Percentiles rank a stretch among this genome's conserved stretches.
phyloP scores from a whole-genome alignment of 441 rosid species.

The Omphalea diandra region DNA sequence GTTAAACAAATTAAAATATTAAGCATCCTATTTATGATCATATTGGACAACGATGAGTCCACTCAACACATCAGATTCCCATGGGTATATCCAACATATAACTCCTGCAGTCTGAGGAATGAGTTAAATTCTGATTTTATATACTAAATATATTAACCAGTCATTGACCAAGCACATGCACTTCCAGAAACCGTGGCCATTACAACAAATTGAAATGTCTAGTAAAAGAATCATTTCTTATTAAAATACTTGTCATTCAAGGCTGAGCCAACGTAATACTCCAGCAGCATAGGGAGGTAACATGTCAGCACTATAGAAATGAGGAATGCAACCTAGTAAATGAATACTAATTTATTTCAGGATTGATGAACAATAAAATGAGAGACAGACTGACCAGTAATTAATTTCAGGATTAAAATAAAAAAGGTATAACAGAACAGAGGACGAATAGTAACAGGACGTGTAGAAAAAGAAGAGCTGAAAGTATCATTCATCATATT shows the following conservation, averaged over 20 bases:
- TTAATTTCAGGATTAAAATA: background rate
- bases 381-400: background rate
- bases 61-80: background rate
- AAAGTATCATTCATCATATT: background rate
- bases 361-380: background rate
- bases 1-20: background rate
- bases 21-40: background rate
- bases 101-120: background rate
- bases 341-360: background rate
- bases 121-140: constrained; percentile 5
- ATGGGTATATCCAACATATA: background rate
- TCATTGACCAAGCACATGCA: background rate
- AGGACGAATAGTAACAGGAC: background rate
- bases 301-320: background rate
- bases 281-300: background rate
- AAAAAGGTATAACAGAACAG: background rate
- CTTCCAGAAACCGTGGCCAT: too few relatives aligned
- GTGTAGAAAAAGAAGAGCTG: background rate
- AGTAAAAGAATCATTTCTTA: background rate
- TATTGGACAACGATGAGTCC: background rate
- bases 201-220: background rate
- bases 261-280: background rate
- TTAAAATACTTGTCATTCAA: background rate
- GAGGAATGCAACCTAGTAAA: background rate
- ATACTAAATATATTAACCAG: background rate